Conservation (phyloP, 73 alveolate genomes). For the Breviolum minutum region DNA sequence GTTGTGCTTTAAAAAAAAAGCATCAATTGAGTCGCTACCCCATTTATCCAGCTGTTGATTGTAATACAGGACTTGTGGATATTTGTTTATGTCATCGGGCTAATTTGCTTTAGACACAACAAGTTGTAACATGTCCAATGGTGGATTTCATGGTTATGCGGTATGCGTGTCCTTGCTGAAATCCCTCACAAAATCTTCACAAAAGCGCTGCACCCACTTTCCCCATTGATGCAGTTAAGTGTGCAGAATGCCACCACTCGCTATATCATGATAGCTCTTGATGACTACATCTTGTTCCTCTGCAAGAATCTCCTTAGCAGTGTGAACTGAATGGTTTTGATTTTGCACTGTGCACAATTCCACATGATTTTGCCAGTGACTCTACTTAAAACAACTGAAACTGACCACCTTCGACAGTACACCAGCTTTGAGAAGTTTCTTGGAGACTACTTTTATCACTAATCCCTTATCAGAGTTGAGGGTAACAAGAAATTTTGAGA, state of each 20-base stretch:
- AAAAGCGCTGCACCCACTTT: neutral
- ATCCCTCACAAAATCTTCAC: neutral
- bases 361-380: no score
- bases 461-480: no score
- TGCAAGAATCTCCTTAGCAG: conserved; percentile 53
- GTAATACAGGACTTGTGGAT: neutral
- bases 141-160: neutral
- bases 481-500: neutral
- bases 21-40: neutral
- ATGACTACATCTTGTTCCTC: conserved; percentile 72
- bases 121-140: neutral
- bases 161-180: neutral
- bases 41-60: neutral
- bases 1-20: neutral
- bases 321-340: neutral
- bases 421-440: no score
- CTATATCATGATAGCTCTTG: conserved; percentile 24
- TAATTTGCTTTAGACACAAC: neutral
- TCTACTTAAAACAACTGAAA: no score
- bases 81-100: neutral
- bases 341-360: no score
- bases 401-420: no score
- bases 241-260: conserved; percentile 55
- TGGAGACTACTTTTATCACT: no score
- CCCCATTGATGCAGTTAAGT: conserved; percentile 7